Conservation (phyloP, 441 rosid species). For the Viola pubescens region DNA sequence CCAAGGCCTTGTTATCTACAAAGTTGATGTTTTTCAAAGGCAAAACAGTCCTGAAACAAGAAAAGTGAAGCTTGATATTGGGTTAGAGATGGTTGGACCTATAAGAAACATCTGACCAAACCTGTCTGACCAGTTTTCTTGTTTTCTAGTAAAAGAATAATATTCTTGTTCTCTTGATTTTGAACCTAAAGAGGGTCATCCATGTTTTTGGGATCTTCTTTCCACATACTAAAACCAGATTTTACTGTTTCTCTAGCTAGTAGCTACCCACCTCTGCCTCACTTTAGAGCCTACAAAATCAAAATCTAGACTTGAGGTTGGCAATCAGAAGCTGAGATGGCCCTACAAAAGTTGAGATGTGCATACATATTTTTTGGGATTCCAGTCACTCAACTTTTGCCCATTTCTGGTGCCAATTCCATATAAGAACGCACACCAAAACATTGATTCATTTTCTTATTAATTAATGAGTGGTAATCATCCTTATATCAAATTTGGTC, state of each 20-base stretch:
- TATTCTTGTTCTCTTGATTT: conserved; percentile 38
- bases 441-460: too few relatives aligned
- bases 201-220: conserved; percentile 23
- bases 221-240: conserved; percentile 5
- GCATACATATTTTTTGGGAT: background rate
- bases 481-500: too few relatives aligned
- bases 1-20: background rate
- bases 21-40: too few relatives aligned
- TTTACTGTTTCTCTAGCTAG: conserved; percentile 3
- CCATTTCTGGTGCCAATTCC: too few relatives aligned
- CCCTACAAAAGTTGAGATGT: conserved; percentile 9
- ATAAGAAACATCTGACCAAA: conserved; percentile 20
- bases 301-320: conserved; percentile 12
- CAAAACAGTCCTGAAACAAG: conserved; percentile 19
- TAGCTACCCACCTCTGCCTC: conserved; percentile 15
- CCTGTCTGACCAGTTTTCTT: conserved; percentile 20
- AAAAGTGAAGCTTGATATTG: conserved; percentile 24
- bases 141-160: conserved; percentile 1
- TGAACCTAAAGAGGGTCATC: conserved; percentile 23
- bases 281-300: conserved; percentile 19
- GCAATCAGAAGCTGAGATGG: background rate
- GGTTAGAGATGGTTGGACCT: conserved; percentile 20
- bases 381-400: too few relatives aligned
- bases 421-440: too few relatives aligned
- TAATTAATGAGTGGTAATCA: too few relatives aligned